A percentile compares a stretch with the other conserved stretches of the same genome.
Evolutionary conservation across 2,329 filamentous ascomycete genomes (phyloP).

Genomic region (Colletotrichum kahawae): DNA sequence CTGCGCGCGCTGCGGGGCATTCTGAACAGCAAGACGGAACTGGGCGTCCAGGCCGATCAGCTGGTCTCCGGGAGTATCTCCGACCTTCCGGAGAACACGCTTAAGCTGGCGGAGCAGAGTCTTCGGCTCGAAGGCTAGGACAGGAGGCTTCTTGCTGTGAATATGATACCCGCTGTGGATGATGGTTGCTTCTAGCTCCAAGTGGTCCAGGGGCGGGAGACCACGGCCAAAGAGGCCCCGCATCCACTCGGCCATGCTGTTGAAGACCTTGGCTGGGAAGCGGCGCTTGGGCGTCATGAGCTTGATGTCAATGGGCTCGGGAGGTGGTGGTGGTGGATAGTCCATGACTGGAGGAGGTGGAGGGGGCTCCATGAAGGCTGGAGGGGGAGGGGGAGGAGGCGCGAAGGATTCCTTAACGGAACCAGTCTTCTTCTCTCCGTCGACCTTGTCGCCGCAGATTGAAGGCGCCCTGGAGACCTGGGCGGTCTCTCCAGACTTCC

Average conservation of each 20-base stretch:
- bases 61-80: neutral
- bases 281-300: neutral
- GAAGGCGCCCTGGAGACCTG: neutral
- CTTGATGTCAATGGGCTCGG: constrained; percentile 1
- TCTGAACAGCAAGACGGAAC: neutral
- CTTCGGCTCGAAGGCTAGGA: neutral
- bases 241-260: constrained; percentile 1
- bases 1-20: neutral
- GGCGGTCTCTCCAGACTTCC: constrained; percentile 11
- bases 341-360: neutral
- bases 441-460: neutral
- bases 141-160: neutral
- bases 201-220: neutral
- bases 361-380: neutral
- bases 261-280: neutral
- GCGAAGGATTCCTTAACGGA: neutral
- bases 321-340: neutral
- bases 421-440: neutral
- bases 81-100: neutral
- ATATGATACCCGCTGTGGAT: neutral
- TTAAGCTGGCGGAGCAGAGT: constrained; percentile 4
- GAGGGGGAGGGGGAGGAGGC: neutral
- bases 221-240: neutral
- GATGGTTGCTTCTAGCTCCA: constrained; percentile 8
- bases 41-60: neutral